Evolutionary conservation across 2,329 filamentous ascomycete species (phyloP), one percentile per base, ranked within the genome.

Genomic region (Hypoxylon sp.): DNA sequence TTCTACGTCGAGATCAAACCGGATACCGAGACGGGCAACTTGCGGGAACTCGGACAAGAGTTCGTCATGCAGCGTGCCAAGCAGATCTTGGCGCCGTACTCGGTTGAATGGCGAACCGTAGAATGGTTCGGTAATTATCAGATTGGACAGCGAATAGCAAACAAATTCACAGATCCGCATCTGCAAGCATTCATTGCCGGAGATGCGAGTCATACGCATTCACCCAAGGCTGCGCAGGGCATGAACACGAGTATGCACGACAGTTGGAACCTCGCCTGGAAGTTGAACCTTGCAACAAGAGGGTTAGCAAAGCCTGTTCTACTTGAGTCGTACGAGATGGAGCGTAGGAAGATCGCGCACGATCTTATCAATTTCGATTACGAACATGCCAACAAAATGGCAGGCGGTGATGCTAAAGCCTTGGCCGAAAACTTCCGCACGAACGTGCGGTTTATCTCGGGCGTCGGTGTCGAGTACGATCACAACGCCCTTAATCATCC

Each of bases 101-200:
- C 77, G 55, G 78, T 89, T 45, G 79, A 84, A 50, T 89, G 87
- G 87, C 84, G 82, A 70, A 85, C 85, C 55, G 81, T 88, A 53
- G 81, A 90, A 77, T 93, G 90, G 89, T 93, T 92, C 79, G 90
- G 89, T 47, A 87, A 88, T 45, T 93, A 92, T 75, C 85, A 88
- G 70, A 89, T 92, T 61, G 88, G 89, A 9, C 90, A 92, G 79
- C 86, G 91, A 16, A 85, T 93, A 21, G 91, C 91, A 1, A 87
- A 87, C 69, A 84, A 86, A 48, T 94, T 93, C 79, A 85, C 87
- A 69, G 87, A 90, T 72, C 82, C 85, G 48, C 80, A 88, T 64
- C 76, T 81, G 41, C 84, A 87, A 14, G 85, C 90, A n/a, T 92
- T 92, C 75, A 81, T 92, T 39, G 85, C 85, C 1, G 87, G 87